phyloP scores from a whole-genome alignment of 2,329 filamentous ascomycete species.

The Cladophialophora psammophila region DNA sequence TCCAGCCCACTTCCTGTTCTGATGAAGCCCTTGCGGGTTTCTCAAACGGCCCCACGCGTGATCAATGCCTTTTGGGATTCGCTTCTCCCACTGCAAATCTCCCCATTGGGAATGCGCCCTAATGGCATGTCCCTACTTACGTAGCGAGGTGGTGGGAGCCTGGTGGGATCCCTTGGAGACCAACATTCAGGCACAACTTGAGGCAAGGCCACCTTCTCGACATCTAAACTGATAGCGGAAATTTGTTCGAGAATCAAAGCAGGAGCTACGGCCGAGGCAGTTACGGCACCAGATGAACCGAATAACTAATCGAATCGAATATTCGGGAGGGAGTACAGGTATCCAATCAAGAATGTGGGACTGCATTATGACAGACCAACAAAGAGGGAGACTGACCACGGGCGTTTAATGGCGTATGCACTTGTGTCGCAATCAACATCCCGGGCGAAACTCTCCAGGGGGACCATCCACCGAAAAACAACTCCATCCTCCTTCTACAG shows the following conservation, averaged over 20 bases:
- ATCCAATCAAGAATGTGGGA: background rate
- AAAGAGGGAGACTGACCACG: slow-evolving; percentile 9
- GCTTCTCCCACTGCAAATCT: background rate
- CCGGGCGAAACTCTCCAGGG: background rate
- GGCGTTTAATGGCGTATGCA: slow-evolving; percentile 25
- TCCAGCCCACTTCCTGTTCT: slow-evolving; percentile 15
- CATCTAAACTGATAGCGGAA: background rate
- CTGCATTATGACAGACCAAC: background rate
- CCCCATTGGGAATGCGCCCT: slow-evolving; percentile 17
- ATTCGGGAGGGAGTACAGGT: background rate
- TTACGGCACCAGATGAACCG: background rate
- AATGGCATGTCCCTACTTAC: background rate
- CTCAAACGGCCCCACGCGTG: background rate
- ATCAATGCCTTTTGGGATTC: slow-evolving; percentile 1
- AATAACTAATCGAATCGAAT: background rate
- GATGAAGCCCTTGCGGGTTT: background rate
- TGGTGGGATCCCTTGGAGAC: background rate
- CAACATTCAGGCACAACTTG: background rate
- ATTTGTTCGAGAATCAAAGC: background rate
- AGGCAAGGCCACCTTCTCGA: background rate
- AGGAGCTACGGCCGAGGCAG: background rate
- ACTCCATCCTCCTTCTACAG: background rate
- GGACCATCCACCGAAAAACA: background rate
- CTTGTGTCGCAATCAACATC: slow-evolving; percentile 17
- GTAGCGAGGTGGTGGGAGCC: background rate